Evolutionary conservation across 2,329 filamentous ascomycete genomes (phyloP).

Genomic region (Fusarium marasasianum): DNA sequence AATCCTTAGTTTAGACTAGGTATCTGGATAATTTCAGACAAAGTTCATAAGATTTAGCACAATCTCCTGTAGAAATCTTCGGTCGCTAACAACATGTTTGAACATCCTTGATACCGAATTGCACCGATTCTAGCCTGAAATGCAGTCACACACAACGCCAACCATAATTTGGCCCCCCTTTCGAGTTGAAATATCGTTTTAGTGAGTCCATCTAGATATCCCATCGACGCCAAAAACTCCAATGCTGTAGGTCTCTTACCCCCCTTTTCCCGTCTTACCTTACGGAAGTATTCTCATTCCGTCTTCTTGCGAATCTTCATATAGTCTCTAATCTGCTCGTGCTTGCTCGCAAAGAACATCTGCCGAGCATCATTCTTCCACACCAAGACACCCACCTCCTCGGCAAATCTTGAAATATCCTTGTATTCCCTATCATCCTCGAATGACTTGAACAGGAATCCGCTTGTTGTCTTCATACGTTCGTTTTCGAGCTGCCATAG

Average conservation of each 20-base stretch:
- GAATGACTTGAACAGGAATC: slow-evolving; percentile 93
- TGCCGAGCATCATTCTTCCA: slow-evolving; percentile 84
- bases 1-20: too few relatives aligned
- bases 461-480: slow-evolving; percentile 83
- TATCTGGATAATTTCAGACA: neutral
- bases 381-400: slow-evolving; percentile 87
- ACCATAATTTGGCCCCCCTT: neutral
- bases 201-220: slow-evolving; percentile 3
- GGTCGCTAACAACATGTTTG: too few relatives aligned
- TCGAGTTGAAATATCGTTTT: neutral
- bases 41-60: neutral
- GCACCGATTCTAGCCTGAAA: neutral
- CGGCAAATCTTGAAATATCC: slow-evolving; percentile 79
- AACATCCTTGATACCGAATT: neutral
- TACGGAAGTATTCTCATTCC: slow-evolving; percentile 46
- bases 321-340: slow-evolving; percentile 88
- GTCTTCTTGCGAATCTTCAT: slow-evolving; percentile 71
- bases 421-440: slow-evolving; percentile 75
- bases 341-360: slow-evolving; percentile 90
- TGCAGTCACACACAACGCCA: neutral
- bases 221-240: slow-evolving; percentile 34
- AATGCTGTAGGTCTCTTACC: slow-evolving; percentile 15
- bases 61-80: neutral
- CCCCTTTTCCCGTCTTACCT: neutral
- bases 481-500: slow-evolving; percentile 98